Evolutionary conservation across 78 protist species (phyloP).

Genomic region (Planoprotostelium fungivorum): DNA sequence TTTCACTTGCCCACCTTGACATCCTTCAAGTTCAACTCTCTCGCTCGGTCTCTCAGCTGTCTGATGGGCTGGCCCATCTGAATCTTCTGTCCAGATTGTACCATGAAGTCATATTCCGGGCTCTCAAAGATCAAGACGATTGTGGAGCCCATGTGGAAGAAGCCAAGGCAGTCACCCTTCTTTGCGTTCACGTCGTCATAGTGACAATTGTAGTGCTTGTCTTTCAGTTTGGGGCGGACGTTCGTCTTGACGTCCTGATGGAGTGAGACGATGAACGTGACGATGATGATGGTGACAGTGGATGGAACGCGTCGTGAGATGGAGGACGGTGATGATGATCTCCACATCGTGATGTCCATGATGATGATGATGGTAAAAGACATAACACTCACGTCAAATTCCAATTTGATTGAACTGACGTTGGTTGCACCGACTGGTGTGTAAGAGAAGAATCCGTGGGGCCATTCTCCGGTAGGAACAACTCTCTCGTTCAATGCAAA

Average conservation of each 20-base stretch:
- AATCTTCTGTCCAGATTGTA: conserved; percentile 31
- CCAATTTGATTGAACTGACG: conserved; percentile 48
- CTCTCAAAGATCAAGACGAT: conserved; percentile 44
- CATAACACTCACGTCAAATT: conserved; percentile 33
- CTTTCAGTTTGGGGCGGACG: neutral
- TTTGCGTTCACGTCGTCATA: neutral
- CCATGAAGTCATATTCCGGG: conserved; percentile 33
- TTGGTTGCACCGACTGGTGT: conserved; percentile 67
- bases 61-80: conserved; percentile 35
- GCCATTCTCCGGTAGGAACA: conserved; percentile 42
- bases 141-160: conserved; percentile 63
- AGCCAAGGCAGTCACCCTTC: conserved; percentile 32
- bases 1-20: no score
- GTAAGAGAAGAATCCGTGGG: conserved; percentile 49
- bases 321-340: no score
- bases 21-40: no score
- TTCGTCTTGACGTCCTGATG: neutral
- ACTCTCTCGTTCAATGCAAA: conserved; percentile 64
- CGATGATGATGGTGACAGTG: no score
- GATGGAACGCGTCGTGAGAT: no score
- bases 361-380: neutral
- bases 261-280: no score
- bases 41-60: no score
- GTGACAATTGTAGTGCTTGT: neutral
- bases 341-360: no score